Base-by-base conservation (phyloP, 1,284 basidiomycete genomes). In the Tilletia caries region DNA sequence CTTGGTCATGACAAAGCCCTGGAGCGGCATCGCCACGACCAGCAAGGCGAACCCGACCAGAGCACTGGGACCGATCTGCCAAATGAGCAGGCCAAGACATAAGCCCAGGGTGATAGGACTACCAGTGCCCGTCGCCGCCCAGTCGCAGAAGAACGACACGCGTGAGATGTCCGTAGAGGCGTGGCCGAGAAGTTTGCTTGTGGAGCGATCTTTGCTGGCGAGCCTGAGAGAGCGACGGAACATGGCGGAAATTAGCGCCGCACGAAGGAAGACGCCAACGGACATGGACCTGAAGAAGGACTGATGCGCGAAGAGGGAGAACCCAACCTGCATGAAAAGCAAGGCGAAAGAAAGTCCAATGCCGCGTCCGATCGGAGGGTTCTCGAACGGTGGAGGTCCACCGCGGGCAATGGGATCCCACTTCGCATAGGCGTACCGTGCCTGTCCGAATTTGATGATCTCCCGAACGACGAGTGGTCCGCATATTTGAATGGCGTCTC, bases 141-240 rank as follows among this genome's bases (percentile, higher is more conserved):
- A 94, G 2, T 91, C 91, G 64, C 89, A 88, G 73, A 90, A 91
- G 80, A 94, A 97, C 82, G 96, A 93, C 81, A 97, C 92, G 44
- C 94, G 88, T 20, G 90, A 91, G 37, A 93, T 89, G 83, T 97
- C 95, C 0, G 93, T 95, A 3, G 92, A 93, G 75, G 97, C 95
- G 84, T 95, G 92, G 79, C 93, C 95, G 72, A 95, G 90, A 50
- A 95, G 87, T 79, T 90, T 90, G 46, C 93, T 93, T 27, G 89
- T 89, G 2, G 90, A 89, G n/a, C 94, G 88, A 10, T 92, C 89
- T 66, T 92, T 91, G 25, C 91, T 89, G 2, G 91, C 91, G 64
- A 97, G 86, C 46, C 86, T 87, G 41, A 96, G 87, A 1, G 92
- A 89, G 64, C 90, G 89, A 37, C 89, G 87, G 84, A 95, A 98